A percentile compares a stretch with the other conserved stretches of the same genome.
These are phyloP conservation scores for Diaporthe vexans DNA, from an alignment of 2,329 filamentous ascomycete species.

Conservation along the genomic window DNA sequence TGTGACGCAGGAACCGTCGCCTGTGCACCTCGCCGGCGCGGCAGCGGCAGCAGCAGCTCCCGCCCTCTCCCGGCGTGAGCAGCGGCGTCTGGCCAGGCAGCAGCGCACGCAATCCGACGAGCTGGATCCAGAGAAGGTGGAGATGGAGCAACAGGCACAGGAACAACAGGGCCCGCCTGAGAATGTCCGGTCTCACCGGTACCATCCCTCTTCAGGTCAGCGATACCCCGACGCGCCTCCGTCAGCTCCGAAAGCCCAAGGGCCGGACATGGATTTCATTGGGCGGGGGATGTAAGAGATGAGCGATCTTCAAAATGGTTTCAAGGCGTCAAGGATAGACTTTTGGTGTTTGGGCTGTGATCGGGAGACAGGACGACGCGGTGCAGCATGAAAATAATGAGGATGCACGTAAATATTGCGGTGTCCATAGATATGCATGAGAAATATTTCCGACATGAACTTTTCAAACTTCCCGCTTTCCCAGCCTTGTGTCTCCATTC, in stretches of 20 bases:
- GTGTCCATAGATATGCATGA: slow-evolving; percentile 23
- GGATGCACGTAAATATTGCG: neutral
- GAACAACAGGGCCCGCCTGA: slow-evolving; percentile 19
- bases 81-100: slow-evolving; percentile 22
- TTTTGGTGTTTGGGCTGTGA: neutral
- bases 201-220: slow-evolving; percentile 38
- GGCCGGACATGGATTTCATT: slow-evolving; percentile 38
- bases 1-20: slow-evolving; percentile 7
- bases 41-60: neutral
- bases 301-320: neutral
- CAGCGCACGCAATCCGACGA: neutral
- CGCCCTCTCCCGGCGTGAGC: slow-evolving; percentile 31
- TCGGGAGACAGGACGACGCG: slow-evolving; percentile 8
- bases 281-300: slow-evolving; percentile 28
- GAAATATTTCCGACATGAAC: neutral
- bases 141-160: slow-evolving; percentile 35
- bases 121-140: slow-evolving; percentile 36
- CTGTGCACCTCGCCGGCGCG: neutral
- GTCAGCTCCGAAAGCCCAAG: neutral
- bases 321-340: neutral
- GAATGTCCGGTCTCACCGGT: slow-evolving; percentile 27
- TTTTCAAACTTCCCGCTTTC: neutral
- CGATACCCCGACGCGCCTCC: slow-evolving; percentile 36
- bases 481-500: neutral
- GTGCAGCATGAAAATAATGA: slow-evolving; percentile 5